These are phyloP conservation scores for Neurospora tetraspora DNA, from an alignment of 495 filamentous ascomycete genomes.

Conservation along the genomic window DNA sequence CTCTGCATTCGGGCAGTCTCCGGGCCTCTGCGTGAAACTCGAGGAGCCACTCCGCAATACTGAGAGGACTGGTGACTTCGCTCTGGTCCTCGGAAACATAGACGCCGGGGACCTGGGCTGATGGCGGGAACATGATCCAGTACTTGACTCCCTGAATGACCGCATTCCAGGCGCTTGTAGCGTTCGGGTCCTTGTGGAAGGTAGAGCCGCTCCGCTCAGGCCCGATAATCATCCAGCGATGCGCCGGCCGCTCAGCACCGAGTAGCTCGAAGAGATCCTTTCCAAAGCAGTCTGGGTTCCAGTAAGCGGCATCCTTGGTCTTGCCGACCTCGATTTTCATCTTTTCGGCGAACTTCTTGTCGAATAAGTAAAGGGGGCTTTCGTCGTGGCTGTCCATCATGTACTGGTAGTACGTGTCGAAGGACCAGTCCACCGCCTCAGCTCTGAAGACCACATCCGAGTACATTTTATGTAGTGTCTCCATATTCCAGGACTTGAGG, in stretches of 20 bases:
- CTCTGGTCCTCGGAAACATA: conserved; percentile 86
- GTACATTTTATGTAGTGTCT: conserved; percentile 53
- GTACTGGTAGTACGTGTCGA: conserved; percentile 72
- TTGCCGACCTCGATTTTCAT: conserved; percentile 59
- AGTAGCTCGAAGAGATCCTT: conserved; percentile 80
- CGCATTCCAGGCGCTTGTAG: conserved; percentile 86
- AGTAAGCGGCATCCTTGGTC: conserved; percentile 53
- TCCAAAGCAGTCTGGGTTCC: conserved; percentile 80
- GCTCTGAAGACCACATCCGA: conserved; percentile 65
- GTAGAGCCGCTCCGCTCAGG: conserved; percentile 86
- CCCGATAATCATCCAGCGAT: conserved; percentile 89
- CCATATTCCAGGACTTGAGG: conserved; percentile 62
- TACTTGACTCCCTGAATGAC: conserved; percentile 88
- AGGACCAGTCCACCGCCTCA: conserved; percentile 88
- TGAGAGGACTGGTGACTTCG: conserved; percentile 89
- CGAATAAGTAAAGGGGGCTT: conserved; percentile 88
- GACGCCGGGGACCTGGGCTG: conserved; percentile 61
- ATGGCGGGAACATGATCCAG: conserved; percentile 85
- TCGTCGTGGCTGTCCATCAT: conserved; percentile 78
- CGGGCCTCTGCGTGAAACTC: conserved; percentile 86
- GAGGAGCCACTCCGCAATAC: conserved; percentile 92
- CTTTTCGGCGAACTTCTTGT: conserved; percentile 77
- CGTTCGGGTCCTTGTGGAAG: conserved; percentile 77
- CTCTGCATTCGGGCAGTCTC: conserved; percentile 63
- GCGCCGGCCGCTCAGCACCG: conserved; percentile 70